Base-by-base conservation (phyloP, 805 yeast species). In the Clavispora vitiphila region DNA sequence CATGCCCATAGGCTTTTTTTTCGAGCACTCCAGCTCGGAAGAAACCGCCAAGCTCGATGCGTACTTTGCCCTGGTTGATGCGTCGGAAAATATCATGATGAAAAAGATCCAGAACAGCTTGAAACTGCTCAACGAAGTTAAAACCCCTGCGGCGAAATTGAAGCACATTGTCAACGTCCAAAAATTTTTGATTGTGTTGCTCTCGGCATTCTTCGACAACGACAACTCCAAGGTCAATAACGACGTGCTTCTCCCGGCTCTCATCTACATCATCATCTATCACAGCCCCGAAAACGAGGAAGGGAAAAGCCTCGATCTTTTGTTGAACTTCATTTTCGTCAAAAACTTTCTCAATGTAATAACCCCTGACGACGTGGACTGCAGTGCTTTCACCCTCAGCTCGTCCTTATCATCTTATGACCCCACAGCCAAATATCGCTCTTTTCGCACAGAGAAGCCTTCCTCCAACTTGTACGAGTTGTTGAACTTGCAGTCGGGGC, bases 161-260 rank as follows among this genome's bases (percentile, higher is more conserved):
- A 42, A 44, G 19, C 43, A 50, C 21, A 53, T 69, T 19, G 64
- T 62, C 12, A 46, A 50, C 1, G 51, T 67, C 20, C 74, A 69
- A 41, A 67, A 65, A 44, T 44, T 44, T 24, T 42, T 66, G 22
- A 55, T 65, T 34, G 19, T 40, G 32, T 39, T 55, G 20, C 41
- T 49, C 24, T 47, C 50, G 22, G 43, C 46, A 23, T 27, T 44
- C 21, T 51, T 55, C 38, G 44, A 47, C 21, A 54, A 52, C 32
- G 58, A 57, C 36, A 47, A 41, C 20, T 39, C 49, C 26, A 44
- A 45, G 34, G 45, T 68, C 37, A 66, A 60, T 50, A 69, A 67
- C 48, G 74, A 69, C 42, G 43, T 65, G n/a, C 53, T 69, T 27
- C 55, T 69, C 32, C 74, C 74, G 3, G 54, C 64, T 5, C 54